Evolutionary conservation across 495 filamentous ascomycete species (phyloP).

Genomic region (Glonium stellatum): DNA sequence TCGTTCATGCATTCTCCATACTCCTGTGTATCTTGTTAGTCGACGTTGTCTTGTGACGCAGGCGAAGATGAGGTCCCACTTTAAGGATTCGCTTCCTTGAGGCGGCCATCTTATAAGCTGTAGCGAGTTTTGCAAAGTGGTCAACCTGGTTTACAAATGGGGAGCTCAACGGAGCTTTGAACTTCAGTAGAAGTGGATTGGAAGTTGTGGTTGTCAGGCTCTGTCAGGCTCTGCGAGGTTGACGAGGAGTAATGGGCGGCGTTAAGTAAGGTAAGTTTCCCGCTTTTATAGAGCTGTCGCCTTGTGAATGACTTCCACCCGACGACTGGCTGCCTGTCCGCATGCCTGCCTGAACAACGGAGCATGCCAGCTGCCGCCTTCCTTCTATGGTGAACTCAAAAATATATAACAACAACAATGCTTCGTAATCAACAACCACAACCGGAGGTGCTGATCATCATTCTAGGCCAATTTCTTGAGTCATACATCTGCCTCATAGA

Average conservation of each 20-base stretch:
- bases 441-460: too few species aligned
- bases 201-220: neutral
- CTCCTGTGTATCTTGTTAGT: conserved; percentile 27
- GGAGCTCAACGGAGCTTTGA: too few species aligned
- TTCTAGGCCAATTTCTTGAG: too few species aligned
- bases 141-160: too few species aligned
- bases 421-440: too few species aligned
- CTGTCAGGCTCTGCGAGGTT: neutral
- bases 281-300: neutral
- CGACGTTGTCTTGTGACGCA: neutral
- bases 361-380: too few species aligned
- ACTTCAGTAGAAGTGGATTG: neutral
- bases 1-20: conserved; percentile 31
- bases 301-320: neutral
- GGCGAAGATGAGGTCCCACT: conserved; percentile 7
- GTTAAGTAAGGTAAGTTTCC: neutral
- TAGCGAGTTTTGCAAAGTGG: too few species aligned
- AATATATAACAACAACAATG: too few species aligned
- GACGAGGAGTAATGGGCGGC: neutral
- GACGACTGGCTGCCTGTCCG: too few species aligned
- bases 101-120: neutral
- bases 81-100: conserved; percentile 24
- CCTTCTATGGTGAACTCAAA: too few species aligned
- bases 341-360: too few species aligned
- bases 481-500: too few species aligned